Conservation (phyloP, 352 stramenopile genomes). For the Globisporangium camurandrum region DNA sequence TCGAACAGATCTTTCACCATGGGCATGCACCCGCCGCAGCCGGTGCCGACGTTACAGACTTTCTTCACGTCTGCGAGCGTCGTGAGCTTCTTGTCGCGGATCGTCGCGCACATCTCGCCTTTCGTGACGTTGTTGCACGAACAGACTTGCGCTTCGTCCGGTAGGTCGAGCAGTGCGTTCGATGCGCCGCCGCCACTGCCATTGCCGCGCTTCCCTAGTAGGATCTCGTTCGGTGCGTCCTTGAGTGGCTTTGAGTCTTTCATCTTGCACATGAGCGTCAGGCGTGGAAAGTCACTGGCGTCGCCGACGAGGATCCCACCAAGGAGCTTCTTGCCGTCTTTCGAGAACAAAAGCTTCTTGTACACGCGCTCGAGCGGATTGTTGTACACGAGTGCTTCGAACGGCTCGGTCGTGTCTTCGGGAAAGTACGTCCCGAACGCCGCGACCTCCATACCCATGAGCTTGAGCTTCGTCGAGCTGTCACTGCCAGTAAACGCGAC, state of each 20-base stretch:
- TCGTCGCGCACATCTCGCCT: slow-evolving; percentile 60
- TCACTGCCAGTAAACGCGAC: slow-evolving; percentile 79
- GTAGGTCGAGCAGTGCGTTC: slow-evolving; percentile 39
- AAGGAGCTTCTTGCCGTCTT: slow-evolving; percentile 55
- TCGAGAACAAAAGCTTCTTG: slow-evolving; percentile 92
- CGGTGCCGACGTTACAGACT: slow-evolving; percentile 81
- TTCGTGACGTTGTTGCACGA: slow-evolving; percentile 91
- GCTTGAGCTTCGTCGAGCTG: slow-evolving; percentile 91
- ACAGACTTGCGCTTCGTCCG: slow-evolving; percentile 84
- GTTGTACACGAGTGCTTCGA: slow-evolving; percentile 80
- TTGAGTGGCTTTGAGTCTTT: slow-evolving; percentile 44
- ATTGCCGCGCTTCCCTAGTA: slow-evolving; percentile 35
- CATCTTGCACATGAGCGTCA: slow-evolving; percentile 54
- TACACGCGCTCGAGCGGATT: slow-evolving; percentile 87
- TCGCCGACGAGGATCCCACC: slow-evolving; percentile 90
- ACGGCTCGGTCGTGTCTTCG: slow-evolving; percentile 68
- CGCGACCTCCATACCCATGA: slow-evolving; percentile 91
- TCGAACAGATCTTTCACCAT: slow-evolving; percentile 86
- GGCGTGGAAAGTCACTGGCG: slow-evolving; percentile 82
- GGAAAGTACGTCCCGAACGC: slow-evolving; percentile 84
- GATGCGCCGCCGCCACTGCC: slow-evolving; percentile 21
- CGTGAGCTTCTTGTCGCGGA: slow-evolving; percentile 71
- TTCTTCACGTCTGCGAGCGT: slow-evolving; percentile 77
- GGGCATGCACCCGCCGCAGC: slow-evolving; percentile 87
- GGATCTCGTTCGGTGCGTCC: slow-evolving; percentile 44